Base-by-base conservation (phyloP, 2,329 filamentous ascomycete genomes). In the Xylariomycetidae sp. region DNA sequence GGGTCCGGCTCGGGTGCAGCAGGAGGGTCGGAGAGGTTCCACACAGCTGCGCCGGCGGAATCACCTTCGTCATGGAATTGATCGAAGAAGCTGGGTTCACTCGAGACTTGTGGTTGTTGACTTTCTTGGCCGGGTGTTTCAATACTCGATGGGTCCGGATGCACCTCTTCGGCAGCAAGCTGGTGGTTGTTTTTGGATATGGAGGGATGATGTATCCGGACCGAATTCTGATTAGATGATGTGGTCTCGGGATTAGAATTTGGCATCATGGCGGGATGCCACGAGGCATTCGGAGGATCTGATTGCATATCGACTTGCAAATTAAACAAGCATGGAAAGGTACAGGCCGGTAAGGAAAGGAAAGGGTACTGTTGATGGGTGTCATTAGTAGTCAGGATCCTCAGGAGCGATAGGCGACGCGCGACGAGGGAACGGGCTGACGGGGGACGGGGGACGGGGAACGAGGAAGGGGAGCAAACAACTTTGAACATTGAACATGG, bases 211-310 rank as follows among this genome's bases (percentile, higher is more conserved):
- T 34, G 28, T 26, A 18, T 18, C 11, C 12, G 17, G 11, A 16
- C 16, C 34, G 13, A 16, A 19, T 16, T 25, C 20, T 12, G 25
- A 4, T 16, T 8, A 8, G 8, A n/a, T 8, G 8, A 8, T n/a
- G 20, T 23, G n/a, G 20, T 32, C 31, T 50, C 31, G 34, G 38
- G 15, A 38, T 40, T 40, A 36, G 57, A 52, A 48, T 72, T 62
- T 40, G 70, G 69, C 67, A 68, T 70, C 50, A 67, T 57, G 30
- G 71, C 69, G 36, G 70, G 69, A 58, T 74, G 61, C 69, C 69
- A 73, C 37, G 67, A 61, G 42, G 64, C 58, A 46, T 53, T 59
- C 27, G 62, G 54, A 41, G 59, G 57, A 53, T 65, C 60, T 34
- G 63, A 62, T 36, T 63, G 45, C 68, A 73, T 71, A 38, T 44